A percentile compares a stretch with the other conserved stretches of the same genome.
Evolutionary conservation across 2,329 filamentous ascomycete genomes (phyloP).

Genomic region (Clonostachys solani): DNA sequence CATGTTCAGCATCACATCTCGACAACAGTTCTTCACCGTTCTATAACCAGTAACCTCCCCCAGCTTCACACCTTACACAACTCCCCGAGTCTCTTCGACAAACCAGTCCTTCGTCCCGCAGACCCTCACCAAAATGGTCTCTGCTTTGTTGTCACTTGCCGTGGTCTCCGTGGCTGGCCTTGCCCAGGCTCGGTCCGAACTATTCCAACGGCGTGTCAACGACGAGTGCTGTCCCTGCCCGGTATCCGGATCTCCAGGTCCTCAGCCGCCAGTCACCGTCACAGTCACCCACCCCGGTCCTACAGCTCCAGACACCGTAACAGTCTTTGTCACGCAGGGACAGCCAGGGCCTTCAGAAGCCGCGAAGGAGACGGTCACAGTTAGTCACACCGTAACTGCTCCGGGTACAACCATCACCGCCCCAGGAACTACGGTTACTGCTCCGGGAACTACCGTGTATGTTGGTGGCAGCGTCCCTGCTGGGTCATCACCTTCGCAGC

Average conservation of each 20-base stretch:
- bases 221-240: conserved; percentile 22
- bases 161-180: conserved; percentile 16
- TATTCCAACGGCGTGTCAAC: conserved; percentile 9
- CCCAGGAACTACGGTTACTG: neutral
- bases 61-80: too few relatives aligned
- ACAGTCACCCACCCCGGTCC: conserved; percentile 8
- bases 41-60: too few relatives aligned
- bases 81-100: too few relatives aligned
- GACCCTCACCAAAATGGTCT: too few relatives aligned
- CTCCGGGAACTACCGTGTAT: neutral
- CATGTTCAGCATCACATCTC: too few relatives aligned
- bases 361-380: conserved; percentile 17
- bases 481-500: neutral
- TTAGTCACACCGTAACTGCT: conserved; percentile 11
- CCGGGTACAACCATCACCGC: neutral
- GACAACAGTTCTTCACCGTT: too few relatives aligned
- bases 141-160: conserved; percentile 2
- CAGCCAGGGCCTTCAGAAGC: conserved; percentile 1
- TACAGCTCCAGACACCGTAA: conserved; percentile 5
- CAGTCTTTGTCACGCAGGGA: neutral
- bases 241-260: conserved; percentile 4
- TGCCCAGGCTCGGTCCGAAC: conserved; percentile 16
- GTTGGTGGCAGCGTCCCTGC: neutral
- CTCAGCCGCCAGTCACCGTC: conserved; percentile 16
- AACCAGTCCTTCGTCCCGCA: too few relatives aligned